These are phyloP conservation scores for Dorcoceras hygrometricum DNA, from an alignment of 257 asterid genomes.

Conservation along the genomic window DNA sequence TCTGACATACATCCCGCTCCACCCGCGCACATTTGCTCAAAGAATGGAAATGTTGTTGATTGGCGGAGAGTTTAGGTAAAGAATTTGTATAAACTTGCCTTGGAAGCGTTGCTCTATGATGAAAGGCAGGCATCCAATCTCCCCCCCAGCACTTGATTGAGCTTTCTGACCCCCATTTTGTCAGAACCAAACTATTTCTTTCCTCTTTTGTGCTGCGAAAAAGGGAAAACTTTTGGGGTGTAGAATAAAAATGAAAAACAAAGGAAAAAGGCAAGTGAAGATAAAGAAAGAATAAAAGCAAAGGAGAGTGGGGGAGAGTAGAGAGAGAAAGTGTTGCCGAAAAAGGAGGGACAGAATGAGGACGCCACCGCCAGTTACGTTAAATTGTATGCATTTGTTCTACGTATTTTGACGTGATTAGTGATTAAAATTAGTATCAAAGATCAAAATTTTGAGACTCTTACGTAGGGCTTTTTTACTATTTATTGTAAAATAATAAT, in stretches of 20 bases:
- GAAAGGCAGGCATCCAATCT: slow-evolving; percentile 39
- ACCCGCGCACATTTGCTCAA: slow-evolving; percentile 12
- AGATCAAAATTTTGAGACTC: too few relatives aligned
- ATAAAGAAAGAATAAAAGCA: slow-evolving; percentile 1
- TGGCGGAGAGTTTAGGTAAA: slow-evolving; percentile 12
- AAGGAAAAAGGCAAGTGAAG: not conserved
- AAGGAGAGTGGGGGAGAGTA: not conserved
- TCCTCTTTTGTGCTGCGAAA: not conserved
- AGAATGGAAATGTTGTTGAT: not conserved
- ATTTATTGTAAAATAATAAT: too few relatives aligned
- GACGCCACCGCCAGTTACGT: slow-evolving; percentile 21
- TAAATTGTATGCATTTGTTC: not conserved
- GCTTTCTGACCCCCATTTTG: slow-evolving; percentile 26
- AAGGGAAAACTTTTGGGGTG: not conserved
- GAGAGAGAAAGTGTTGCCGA: slow-evolving; percentile 18
- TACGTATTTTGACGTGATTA: too few relatives aligned
- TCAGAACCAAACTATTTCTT: not conserved
- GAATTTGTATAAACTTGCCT: slow-evolving; percentile 43
- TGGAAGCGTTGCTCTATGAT: slow-evolving; percentile 60
- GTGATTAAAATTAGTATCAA: too few relatives aligned
- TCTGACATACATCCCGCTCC: slow-evolving; percentile 4
- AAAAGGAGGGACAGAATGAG: slow-evolving; percentile 30
- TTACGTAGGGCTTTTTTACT: too few relatives aligned
- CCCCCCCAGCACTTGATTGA: slow-evolving; percentile 31
- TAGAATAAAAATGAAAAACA: not conserved